These are phyloP conservation scores for Taphrina communis DNA, from an alignment of 1,139 yeast species.

Conservation along the genomic window DNA sequence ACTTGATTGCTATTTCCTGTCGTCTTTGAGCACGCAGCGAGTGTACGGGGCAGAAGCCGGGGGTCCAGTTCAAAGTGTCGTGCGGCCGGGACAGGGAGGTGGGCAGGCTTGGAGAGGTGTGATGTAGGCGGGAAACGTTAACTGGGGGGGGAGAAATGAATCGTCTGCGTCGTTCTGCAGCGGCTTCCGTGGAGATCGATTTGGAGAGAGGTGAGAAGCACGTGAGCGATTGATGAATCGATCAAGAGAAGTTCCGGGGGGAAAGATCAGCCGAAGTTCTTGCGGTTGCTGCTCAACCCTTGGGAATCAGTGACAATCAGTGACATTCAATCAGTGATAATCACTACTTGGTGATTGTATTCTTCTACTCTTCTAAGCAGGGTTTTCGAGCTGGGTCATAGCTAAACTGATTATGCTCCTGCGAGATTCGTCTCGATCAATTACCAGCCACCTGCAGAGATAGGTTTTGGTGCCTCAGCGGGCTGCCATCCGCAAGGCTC, in stretches of 20 bases:
- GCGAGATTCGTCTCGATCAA: no score
- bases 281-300: neutral
- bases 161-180: neutral
- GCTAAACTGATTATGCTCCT: no score
- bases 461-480: neutral
- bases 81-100: neutral
- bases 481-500: slow-evolving; percentile 3
- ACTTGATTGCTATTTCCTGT: no score
- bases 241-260: neutral
- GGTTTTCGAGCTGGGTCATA: no score
- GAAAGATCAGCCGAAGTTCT: slow-evolving; percentile 5
- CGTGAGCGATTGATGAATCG: neutral
- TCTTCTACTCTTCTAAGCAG: neutral
- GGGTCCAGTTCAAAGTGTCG: neutral
- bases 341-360: neutral
- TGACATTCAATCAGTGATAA: neutral
- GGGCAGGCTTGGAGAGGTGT: neutral
- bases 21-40: no score
- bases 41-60: neutral
- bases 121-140: neutral
- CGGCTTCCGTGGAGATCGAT: no score
- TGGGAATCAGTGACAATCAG: no score
- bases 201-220: neutral
- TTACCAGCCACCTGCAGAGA: slow-evolving; percentile 2
- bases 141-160: neutral